Conservation (phyloP, 2,329 filamentous ascomycete genomes). For the Xylaria sp. region DNA sequence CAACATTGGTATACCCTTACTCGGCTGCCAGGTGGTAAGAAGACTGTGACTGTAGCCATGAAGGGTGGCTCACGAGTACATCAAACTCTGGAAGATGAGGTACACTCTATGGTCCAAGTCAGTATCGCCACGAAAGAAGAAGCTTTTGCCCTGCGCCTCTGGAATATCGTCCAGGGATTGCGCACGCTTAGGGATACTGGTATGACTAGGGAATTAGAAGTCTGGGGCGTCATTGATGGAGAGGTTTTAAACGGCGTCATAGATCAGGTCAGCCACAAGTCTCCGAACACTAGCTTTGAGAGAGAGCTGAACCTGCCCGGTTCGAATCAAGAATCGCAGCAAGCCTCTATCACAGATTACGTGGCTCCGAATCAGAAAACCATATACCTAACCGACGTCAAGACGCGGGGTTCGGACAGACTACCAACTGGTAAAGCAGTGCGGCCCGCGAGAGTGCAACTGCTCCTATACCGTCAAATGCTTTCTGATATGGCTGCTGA, state of each 20-base stretch:
- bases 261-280: constrained; percentile 79
- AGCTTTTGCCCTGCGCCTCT: constrained; percentile 78
- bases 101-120: constrained; percentile 78
- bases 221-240: constrained; percentile 85
- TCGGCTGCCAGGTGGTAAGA: constrained; percentile 71
- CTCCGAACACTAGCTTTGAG: constrained; percentile 75
- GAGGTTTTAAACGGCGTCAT: constrained; percentile 89
- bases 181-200: constrained; percentile 74
- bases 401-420: constrained; percentile 73
- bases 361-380: constrained; percentile 43
- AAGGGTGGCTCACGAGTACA: constrained; percentile 80
- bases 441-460: constrained; percentile 80
- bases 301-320: constrained; percentile 55
- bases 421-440: constrained; percentile 70
- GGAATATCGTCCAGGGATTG: constrained; percentile 89
- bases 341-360: constrained; percentile 50
- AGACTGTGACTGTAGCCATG: constrained; percentile 82
- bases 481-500: constrained; percentile 77
- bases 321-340: constrained; percentile 41
- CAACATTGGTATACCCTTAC: constrained; percentile 90
- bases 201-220: constrained; percentile 75
- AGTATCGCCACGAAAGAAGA: constrained; percentile 79
- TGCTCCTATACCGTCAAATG: constrained; percentile 88
- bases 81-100: constrained; percentile 81
- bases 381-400: constrained; percentile 85